Evolutionary conservation across 2,329 filamentous ascomycete species (phyloP), one percentile per base, ranked within the genome.

Genomic region (Arthrobotrys iridis): DNA sequence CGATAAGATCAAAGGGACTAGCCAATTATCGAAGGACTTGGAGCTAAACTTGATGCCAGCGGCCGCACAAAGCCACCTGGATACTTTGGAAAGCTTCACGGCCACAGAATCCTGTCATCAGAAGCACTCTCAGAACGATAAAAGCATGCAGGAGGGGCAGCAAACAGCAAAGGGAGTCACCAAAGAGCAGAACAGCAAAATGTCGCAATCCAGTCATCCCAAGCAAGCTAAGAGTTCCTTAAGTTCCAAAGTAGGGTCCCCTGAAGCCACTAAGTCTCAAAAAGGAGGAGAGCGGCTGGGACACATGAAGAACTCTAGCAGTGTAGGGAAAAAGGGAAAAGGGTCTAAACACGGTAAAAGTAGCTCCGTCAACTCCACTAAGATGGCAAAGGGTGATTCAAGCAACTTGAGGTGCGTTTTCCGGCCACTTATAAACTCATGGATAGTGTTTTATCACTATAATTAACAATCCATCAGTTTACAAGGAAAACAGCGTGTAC

Each of bases 301-400:
- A 20, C 18, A 58, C 8, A 11, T 15, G 33, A 72, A 65, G 48
- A 65, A 43, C 22, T n/a, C 37, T 3, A 59, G 18, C 18, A 59
- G 40, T 22, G n/a, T 15, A 11, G 33, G 59, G 3, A 65, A 52
- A n/a, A 64, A 33, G 48, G 10, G 18, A 18, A 65, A 28, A 11
- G 65, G 35, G 28, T n/a, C 22, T 22, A 64, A 35, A 28, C 67
- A 72, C 20, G 20, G 24, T 20, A 72, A 65, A 26, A 65, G 22
- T 30, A 11, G 20, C 15, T 72, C 67, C 33, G 28, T 22, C 8
- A 50, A 59, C 35, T 64, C 48, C 26, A 43, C n/a, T 45, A 64
- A 59, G 48, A 20, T 37, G 35, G 45, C 10, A 15, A 64, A 58
- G 24, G 52, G 48, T 35, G 67, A 59, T n/a, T 22, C 18, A 11